Evolutionary conservation across 2,329 filamentous ascomycete species (phyloP), one percentile per base, ranked within the genome.

Genomic region (Macrophomina phaseolina): DNA sequence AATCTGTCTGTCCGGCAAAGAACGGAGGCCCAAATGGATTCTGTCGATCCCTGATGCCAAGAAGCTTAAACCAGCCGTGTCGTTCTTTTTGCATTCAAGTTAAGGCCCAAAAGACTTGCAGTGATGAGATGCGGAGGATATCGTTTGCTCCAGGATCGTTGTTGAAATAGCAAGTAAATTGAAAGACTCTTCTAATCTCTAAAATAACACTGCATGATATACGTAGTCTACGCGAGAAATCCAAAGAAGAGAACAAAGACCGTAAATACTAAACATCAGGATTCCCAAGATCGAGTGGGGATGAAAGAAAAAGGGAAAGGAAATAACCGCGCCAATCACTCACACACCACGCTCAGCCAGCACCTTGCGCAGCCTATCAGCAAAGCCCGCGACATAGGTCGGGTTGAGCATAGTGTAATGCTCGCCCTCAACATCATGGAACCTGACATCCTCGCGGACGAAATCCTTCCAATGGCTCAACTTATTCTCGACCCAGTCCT

Each of bases 401-500:
- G 55, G 34, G 36, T 67, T 66, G 14, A 73, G 58, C 71, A 73
- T 72, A 7, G 69, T 72, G 45, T 71, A 72, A 62, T 74, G 72
- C 42, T 66, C 66, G 1, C 72, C 72, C 7, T 58, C 68, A 7
- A 70, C 68, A 14, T 70, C 66, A 30, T 70, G 68, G 34, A 73
- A 69, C 12, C 53, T 58, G 5, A 67, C 51, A 11, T 69, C 65
- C 8, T 40, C 60, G 12, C 65, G 38, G 23, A 46, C 40, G 49
- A 73, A 73, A n/a, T 73, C 67, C 16, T 38, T 55, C 72, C 72
- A 74, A 11, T 66, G 56, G 16, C 60, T 66, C 64, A 74, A 49
- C 53, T 71, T 69, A 1, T 68, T 70, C 6, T 68, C 58, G 16
- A 76, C 40, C 76, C 76, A 80, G 40, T 78, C 74, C 36, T 76